These are phyloP conservation scores for Scheffersomyces parashehatae DNA, from an alignment of 1,139 yeast genomes.

Conservation along the genomic window DNA sequence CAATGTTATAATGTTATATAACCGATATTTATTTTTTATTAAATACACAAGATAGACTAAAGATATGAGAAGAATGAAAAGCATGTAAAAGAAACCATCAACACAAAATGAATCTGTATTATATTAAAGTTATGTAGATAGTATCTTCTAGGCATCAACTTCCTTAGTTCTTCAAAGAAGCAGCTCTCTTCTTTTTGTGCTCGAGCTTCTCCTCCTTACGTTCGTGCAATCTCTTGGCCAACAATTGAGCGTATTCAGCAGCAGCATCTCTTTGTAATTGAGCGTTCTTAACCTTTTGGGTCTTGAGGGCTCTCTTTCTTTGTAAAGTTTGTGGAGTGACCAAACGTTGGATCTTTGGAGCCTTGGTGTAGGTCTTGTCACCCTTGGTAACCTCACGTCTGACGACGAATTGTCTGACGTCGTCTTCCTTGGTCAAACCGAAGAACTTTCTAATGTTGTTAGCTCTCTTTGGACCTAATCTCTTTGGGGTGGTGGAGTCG, in stretches of 20 bases:
- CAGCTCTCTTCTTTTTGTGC: constrained; percentile 99
- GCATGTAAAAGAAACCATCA: constrained; percentile 6
- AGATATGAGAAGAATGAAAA: constrained; percentile 1
- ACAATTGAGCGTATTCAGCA: constrained; percentile 98
- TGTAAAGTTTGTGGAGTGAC: constrained; percentile 99
- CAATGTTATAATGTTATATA: too few relatives aligned
- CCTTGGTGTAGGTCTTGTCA: constrained; percentile 98
- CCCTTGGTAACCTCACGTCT: constrained; percentile 99
- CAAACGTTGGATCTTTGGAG: constrained; percentile 99
- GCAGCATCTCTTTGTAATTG: constrained; percentile 99
- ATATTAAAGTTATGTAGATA: constrained; percentile 1
- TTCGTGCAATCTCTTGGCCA: constrained; percentile 98
- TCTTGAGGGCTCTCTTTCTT: constrained; percentile 97
- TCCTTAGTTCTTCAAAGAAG: constrained; percentile 84
- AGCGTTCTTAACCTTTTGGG: constrained; percentile 94
- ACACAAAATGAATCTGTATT: not conserved
- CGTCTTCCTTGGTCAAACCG: constrained; percentile 97
- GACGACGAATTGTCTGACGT: constrained; percentile 91
- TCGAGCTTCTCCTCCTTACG: constrained; percentile 98
- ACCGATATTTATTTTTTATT: constrained; percentile 15
- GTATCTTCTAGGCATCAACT: constrained; percentile 4
- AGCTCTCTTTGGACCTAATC: constrained; percentile 99
- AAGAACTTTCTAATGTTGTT: constrained; percentile 99
- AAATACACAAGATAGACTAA: constrained; percentile 22
- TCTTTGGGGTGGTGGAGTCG: constrained; percentile 92